phyloP scores from a whole-genome alignment of 2,329 filamentous ascomycete genomes.

The Colletotrichum sp. region DNA sequence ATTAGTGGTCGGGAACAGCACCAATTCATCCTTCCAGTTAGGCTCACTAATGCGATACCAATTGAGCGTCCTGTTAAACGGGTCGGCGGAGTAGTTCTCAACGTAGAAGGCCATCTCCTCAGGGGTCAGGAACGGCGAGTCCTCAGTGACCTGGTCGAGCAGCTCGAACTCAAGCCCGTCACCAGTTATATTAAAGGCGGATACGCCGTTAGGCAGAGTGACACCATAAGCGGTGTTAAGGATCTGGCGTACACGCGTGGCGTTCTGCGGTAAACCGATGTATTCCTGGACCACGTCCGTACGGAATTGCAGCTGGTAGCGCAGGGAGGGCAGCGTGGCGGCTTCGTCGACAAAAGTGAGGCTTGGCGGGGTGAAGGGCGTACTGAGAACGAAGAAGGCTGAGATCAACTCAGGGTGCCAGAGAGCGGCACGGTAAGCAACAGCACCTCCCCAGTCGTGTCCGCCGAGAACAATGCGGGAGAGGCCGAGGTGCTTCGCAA shows the following conservation, averaged over 20 bases:
- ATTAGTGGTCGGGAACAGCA: too few species aligned
- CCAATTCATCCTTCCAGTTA: conserved; percentile 69
- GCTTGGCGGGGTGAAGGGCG: conserved; percentile 65
- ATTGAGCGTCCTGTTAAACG: conserved; percentile 80
- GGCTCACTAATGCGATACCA: conserved; percentile 79
- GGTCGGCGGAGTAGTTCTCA: conserved; percentile 70
- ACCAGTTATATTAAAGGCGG: conserved; percentile 55
- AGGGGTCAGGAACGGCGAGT: conserved; percentile 63
- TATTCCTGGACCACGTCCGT: conserved; percentile 54
- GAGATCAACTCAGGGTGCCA: conserved; percentile 72
- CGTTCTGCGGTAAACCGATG: conserved; percentile 39
- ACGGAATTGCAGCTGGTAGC: conserved; percentile 77
- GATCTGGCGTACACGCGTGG: conserved; percentile 67
- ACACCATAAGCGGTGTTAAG: conserved; percentile 73
- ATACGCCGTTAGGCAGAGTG: conserved; percentile 53
- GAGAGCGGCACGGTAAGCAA: conserved; percentile 72
- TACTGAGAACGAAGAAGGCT: conserved; percentile 76
- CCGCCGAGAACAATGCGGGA: conserved; percentile 73
- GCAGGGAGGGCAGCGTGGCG: conserved; percentile 68
- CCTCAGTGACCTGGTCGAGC: conserved; percentile 53
- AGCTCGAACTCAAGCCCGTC: conserved; percentile 66
- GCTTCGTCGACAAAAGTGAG: conserved; percentile 58
- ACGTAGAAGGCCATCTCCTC: conserved; percentile 82
- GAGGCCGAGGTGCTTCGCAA: conserved; percentile 59
- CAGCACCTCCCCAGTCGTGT: conserved; percentile 82